Percentiles rank a stretch among this genome's conserved stretches.
These are phyloP conservation scores for Cutaneotrichosporon sp. DNA, from an alignment of 1,284 basidiomycete genomes.

Conservation along the genomic window DNA sequence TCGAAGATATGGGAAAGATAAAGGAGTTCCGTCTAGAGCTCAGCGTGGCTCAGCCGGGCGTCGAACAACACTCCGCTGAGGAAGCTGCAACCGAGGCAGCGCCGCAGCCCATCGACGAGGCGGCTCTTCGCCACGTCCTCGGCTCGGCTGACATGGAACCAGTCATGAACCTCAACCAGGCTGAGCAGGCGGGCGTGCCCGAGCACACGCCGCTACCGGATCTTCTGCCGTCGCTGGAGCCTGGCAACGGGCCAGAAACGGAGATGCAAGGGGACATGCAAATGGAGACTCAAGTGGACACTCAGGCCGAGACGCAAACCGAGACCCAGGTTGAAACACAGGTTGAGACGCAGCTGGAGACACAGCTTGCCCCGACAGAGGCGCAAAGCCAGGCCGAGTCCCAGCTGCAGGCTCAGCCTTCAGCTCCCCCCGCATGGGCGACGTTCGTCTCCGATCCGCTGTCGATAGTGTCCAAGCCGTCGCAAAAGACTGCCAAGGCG, in stretches of 20 bases:
- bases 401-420: background rate
- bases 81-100: background rate
- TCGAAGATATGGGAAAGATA: conserved; percentile 22
- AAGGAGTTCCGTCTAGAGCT: conserved; percentile 40
- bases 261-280: background rate
- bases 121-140: conserved; percentile 7
- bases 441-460: conserved; percentile 86
- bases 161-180: conserved; percentile 4
- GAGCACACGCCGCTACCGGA: background rate
- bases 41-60: conserved; percentile 17
- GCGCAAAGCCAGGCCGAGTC: background rate
- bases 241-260: background rate
- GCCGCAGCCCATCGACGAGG: conserved; percentile 6
- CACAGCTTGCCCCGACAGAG: background rate
- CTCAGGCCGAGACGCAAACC: background rate
- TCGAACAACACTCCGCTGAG: conserved; percentile 1
- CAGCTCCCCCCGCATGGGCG: conserved; percentile 59
- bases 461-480: conserved; percentile 92
- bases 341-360: background rate
- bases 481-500: conserved; percentile 93
- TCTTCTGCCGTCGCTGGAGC: background rate
- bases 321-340: background rate
- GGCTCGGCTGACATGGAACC: background rate
- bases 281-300: background rate
- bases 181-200: background rate